These are phyloP conservation scores for Peronospora belbahrii DNA, from an alignment of 352 stramenopile genomes.

Conservation along the genomic window DNA sequence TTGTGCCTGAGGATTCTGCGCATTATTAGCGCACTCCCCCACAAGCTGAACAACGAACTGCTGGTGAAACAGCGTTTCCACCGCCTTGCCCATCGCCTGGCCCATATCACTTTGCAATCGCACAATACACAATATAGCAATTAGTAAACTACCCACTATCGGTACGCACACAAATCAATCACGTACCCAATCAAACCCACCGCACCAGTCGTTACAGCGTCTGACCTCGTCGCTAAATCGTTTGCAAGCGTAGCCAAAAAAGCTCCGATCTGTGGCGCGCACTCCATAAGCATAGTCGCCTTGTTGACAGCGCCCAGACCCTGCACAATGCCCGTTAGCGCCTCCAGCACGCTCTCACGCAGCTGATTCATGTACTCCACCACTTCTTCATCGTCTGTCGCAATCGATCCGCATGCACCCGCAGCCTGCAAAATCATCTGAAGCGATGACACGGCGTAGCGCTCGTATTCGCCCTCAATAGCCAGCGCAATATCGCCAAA, in stretches of 20 bases:
- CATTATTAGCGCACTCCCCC: conserved; percentile 57
- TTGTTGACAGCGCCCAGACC: conserved; percentile 89
- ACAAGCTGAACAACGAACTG: conserved; percentile 69
- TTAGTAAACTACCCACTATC: conserved; percentile 4
- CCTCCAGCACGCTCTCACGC: conserved; percentile 92
- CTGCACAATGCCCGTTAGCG: conserved; percentile 94
- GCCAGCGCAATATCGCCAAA: conserved; percentile 96
- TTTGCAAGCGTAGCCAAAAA: conserved; percentile 86
- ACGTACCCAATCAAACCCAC: conserved; percentile 85
- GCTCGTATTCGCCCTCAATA: conserved; percentile 89
- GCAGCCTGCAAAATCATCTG: conserved; percentile 85
- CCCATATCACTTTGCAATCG: conserved; percentile 62
- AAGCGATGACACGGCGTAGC: conserved; percentile 74
- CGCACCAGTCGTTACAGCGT: conserved; percentile 88
- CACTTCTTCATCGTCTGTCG: conserved; percentile 94
- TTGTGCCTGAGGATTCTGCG: conserved; percentile 58
- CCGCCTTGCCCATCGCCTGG: conserved; percentile 61
- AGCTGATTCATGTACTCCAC: conserved; percentile 97
- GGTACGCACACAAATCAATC: background rate
- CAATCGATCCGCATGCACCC: conserved; percentile 74
- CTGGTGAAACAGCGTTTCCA: conserved; percentile 55
- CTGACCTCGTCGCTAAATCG: conserved; percentile 74
- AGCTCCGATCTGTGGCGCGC: conserved; percentile 74
- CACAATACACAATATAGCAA: conserved; percentile 5
- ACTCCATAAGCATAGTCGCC: conserved; percentile 75